Conservation (phyloP, 257 asterid genomes). For the Solanum pennellii region DNA sequence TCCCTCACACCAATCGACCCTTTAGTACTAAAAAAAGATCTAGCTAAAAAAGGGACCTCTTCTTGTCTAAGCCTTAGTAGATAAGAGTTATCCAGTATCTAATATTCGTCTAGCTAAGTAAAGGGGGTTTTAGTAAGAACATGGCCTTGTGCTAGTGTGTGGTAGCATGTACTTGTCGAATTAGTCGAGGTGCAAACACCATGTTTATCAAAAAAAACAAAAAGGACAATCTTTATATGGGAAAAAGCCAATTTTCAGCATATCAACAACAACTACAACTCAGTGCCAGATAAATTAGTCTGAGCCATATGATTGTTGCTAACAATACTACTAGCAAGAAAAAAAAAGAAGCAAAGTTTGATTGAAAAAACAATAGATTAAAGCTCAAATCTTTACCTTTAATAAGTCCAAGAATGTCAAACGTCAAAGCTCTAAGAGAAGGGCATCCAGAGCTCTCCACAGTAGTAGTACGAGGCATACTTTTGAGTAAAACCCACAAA, state of each 20-base stretch:
- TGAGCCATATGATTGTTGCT: background rate
- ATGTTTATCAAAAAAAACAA: too few relatives aligned
- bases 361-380: background rate
- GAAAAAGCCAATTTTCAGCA: background rate
- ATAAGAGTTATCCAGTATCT: background rate
- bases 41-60: background rate
- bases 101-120: background rate
- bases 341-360: background rate
- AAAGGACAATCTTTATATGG: background rate
- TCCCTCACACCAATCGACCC: background rate
- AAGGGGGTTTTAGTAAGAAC: background rate
- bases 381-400: constrained; percentile 35
- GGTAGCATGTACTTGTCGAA: background rate
- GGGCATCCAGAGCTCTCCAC: constrained; percentile 76
- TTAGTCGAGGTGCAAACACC: background rate
- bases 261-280: background rate
- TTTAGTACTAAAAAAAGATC: background rate
- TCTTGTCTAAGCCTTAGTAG: background rate
- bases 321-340: background rate
- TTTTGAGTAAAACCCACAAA: background rate
- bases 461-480: constrained; percentile 80
- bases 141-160: background rate
- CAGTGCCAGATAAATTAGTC: background rate
- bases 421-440: constrained; percentile 66
- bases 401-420: constrained; percentile 74